Base-by-base conservation (phyloP, 2,329 filamentous ascomycete genomes). In the Mollisiaceae sp. region DNA sequence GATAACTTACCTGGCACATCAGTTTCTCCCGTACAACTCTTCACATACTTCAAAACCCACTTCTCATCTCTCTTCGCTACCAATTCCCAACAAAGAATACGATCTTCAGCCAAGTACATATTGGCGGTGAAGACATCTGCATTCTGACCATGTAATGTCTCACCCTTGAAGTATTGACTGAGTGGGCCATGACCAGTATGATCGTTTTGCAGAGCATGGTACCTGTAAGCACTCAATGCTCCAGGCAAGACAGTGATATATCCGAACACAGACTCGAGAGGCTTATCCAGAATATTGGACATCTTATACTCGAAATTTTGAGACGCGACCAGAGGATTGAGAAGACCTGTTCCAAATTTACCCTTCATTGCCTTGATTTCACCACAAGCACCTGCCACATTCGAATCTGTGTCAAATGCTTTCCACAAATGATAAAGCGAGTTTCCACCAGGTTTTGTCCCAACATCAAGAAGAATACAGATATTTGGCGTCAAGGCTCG, bases 261-360 rank as follows among this genome's bases (percentile, higher is more conserved):
- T 1, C 95, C 95, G 77, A 99, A 99, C 0, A 97, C 94, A 0
- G 93, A 97, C 78, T 99, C 95, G 1, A 99, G 82, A 0, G 95
- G 95, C 78, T 99, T 99, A 77, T 99, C 95, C 32, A 99, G 84
- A 74, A 99, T 99, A 74, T 99, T 99, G 47, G 93, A 97, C 93
- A 99, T 97, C 79, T 99, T 99, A 83, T 99, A 99, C 82, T 99
- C 95, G 72, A 99, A 99, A 77, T 99, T 99, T 75, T 99, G 95
- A 55, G 93, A 97, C 0, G 95, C 95, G 18, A 99, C 94, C 6
- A 99, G 83, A 0, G 95, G 95, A 74, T 99, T 99, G 55, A 99
- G 82, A 18, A 99, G 84, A 68, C 94, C 93, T 5, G 88, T 82
- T 75, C 93, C 94, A 27, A 86, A 89, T 71, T 90, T 92, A 8